phyloP scores from a whole-genome alignment of 139 green algal genomes.

The Pycnococcus provasolii region DNA sequence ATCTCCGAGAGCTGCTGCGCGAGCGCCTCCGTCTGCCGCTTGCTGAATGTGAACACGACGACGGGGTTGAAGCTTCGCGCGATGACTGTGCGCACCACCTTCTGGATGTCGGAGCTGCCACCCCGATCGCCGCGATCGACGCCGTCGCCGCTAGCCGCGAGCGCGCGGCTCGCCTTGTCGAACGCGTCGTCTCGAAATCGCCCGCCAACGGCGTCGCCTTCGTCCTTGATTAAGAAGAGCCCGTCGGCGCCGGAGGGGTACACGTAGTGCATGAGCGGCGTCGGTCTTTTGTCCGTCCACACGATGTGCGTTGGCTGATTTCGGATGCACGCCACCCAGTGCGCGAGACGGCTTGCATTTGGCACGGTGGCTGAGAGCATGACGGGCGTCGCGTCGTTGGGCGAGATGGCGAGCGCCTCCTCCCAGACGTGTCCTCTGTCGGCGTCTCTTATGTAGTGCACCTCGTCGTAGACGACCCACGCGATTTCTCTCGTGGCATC shows the following conservation, averaged over 20 bases:
- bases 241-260: constrained; percentile 51
- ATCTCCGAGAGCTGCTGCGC: constrained; percentile 32
- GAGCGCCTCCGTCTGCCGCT: constrained; percentile 54
- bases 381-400: constrained; percentile 38
- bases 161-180: constrained; percentile 33
- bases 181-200: constrained; percentile 52
- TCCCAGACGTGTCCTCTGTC: constrained; percentile 85
- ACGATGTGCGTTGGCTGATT: constrained; percentile 54
- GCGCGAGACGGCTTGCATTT: constrained; percentile 67
- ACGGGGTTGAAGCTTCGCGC: constrained; percentile 70
- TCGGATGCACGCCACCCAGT: constrained; percentile 60
- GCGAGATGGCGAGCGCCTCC: constrained; percentile 66
- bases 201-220: constrained; percentile 51
- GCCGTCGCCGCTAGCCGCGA: constrained; percentile 10
- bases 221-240: constrained; percentile 57
- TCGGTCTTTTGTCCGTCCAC: constrained; percentile 72
- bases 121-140: constrained; percentile 3
- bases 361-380: constrained; percentile 76
- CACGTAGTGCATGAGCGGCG: constrained; percentile 65
- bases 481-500: constrained; percentile 54
- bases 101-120: constrained; percentile 61
- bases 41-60: constrained; percentile 75
- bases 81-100: constrained; percentile 82
- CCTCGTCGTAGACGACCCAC: constrained; percentile 89
- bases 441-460: constrained; percentile 73